Evolutionary conservation across 805 yeast species (phyloP).

Genomic region (Suhomyces tanzawaensis): DNA sequence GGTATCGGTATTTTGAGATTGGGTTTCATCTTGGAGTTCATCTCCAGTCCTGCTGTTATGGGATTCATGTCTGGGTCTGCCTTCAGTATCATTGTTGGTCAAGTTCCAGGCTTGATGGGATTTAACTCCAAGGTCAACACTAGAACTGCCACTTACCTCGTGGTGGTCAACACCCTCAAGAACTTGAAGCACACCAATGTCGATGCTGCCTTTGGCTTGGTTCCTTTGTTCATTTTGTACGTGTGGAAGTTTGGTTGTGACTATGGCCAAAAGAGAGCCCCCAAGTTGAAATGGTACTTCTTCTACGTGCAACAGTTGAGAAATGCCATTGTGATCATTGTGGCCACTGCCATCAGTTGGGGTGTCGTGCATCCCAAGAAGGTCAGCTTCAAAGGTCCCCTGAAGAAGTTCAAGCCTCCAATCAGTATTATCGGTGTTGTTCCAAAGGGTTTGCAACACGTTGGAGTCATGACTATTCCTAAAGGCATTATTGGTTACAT

Average conservation of each 20-base stretch:
- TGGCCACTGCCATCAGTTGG: slow-evolving; percentile 83
- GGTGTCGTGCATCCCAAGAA: slow-evolving; percentile 56
- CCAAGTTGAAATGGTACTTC: slow-evolving; percentile 52
- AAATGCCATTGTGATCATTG: slow-evolving; percentile 76
- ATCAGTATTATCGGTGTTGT: slow-evolving; percentile 71
- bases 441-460: slow-evolving; percentile 77
- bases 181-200: slow-evolving; percentile 63
- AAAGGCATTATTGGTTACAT: slow-evolving; percentile 54
- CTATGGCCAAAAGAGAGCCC: slow-evolving; percentile 60
- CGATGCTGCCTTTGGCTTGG: slow-evolving; percentile 89
- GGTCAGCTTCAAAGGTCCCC: slow-evolving; percentile 28
- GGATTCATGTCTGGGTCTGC: slow-evolving; percentile 98
- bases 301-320: slow-evolving; percentile 77
- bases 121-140: slow-evolving; percentile 65
- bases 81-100: slow-evolving; percentile 75
- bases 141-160: slow-evolving; percentile 64
- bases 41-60: slow-evolving; percentile 86
- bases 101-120: slow-evolving; percentile 85
- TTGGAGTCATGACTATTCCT: slow-evolving; percentile 70
- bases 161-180: slow-evolving; percentile 69
- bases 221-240: slow-evolving; percentile 69
- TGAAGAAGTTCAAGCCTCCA: slow-evolving; percentile 37
- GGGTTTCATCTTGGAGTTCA: slow-evolving; percentile 85
- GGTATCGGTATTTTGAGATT: slow-evolving; percentile 81
- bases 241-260: slow-evolving; percentile 66